phyloP scores from a whole-genome alignment of 257 asterid genomes.

The Solanum raphanifolium region DNA sequence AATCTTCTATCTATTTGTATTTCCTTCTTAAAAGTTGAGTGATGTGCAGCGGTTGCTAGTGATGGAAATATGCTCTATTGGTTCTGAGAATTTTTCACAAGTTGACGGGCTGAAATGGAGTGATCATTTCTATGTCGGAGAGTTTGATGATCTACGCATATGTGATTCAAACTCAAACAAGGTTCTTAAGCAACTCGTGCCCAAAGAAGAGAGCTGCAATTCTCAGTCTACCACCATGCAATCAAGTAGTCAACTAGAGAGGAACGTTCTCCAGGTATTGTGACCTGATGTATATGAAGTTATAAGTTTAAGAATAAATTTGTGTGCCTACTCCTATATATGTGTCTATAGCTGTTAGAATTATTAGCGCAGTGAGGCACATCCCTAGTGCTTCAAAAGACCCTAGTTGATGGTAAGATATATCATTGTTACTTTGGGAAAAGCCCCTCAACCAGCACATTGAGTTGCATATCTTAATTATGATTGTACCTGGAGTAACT shows the following conservation, averaged over 20 bases:
- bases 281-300: background rate
- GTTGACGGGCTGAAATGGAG: conserved; percentile 35
- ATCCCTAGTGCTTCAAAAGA: background rate
- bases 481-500: background rate
- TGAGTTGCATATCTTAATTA: background rate
- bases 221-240: conserved; percentile 15
- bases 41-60: conserved; percentile 60
- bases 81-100: conserved; percentile 25
- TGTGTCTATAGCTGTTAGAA: background rate
- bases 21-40: conserved; percentile 1
- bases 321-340: background rate
- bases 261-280: conserved; percentile 54
- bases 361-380: background rate
- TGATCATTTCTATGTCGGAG: conserved; percentile 60
- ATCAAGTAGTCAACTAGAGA: conserved; percentile 23
- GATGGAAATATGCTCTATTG: conserved; percentile 48
- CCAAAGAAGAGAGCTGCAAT: conserved; percentile 19
- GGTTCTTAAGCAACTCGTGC: conserved; percentile 28
- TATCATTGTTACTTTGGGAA: background rate
- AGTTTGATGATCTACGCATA: conserved; percentile 39
- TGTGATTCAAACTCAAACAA: conserved; percentile 34
- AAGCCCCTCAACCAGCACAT: background rate
- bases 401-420: background rate
- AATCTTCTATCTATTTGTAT: conserved; percentile 3
- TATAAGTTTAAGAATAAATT: background rate